These are phyloP conservation scores for Trametes maxima DNA, from an alignment of 768 basidiomycete genomes.

Conservation along the genomic window DNA sequence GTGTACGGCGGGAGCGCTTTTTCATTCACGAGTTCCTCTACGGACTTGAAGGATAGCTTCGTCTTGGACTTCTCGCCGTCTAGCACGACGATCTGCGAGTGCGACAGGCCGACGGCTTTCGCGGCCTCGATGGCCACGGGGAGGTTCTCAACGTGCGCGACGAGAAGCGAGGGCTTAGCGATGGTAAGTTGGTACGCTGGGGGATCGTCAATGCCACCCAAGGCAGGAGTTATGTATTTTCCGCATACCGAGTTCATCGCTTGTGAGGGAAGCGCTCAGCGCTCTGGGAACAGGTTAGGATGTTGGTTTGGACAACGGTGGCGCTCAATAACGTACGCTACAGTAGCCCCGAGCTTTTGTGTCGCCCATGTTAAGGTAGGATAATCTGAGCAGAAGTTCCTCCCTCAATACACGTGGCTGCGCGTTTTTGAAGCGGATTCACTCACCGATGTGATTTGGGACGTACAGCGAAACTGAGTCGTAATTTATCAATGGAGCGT, in stretches of 20 bases:
- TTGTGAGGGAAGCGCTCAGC: slow-evolving; percentile 9
- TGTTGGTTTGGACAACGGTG: background rate
- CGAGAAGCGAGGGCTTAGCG: slow-evolving; percentile 26
- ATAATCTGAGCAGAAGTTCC: slow-evolving; percentile 10
- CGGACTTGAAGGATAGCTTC: background rate
- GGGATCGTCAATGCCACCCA: background rate
- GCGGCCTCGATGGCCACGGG: slow-evolving; percentile 27
- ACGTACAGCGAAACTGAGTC: slow-evolving; percentile 6
- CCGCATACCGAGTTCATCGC: slow-evolving; percentile 13
- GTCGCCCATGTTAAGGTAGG: slow-evolving; percentile 13
- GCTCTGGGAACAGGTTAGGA: background rate
- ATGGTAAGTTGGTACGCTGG: slow-evolving; percentile 32
- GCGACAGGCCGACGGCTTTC: slow-evolving; percentile 20
- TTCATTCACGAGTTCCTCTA: slow-evolving; percentile 9
- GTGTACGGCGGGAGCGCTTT: slow-evolving; percentile 1
- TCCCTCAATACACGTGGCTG: background rate
- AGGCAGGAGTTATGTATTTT: background rate
- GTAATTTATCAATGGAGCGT: background rate
- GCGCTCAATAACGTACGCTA: slow-evolving; percentile 15
- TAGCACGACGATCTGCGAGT: slow-evolving; percentile 26
- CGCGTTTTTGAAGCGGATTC: background rate
- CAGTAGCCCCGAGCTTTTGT: slow-evolving; percentile 19
- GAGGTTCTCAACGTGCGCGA: slow-evolving; percentile 29
- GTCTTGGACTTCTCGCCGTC: slow-evolving; percentile 17
- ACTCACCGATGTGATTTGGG: slow-evolving; percentile 33